These are phyloP conservation scores for Scheffersomyces lignosus DNA, from an alignment of 805 yeast genomes.

Conservation along the genomic window DNA sequence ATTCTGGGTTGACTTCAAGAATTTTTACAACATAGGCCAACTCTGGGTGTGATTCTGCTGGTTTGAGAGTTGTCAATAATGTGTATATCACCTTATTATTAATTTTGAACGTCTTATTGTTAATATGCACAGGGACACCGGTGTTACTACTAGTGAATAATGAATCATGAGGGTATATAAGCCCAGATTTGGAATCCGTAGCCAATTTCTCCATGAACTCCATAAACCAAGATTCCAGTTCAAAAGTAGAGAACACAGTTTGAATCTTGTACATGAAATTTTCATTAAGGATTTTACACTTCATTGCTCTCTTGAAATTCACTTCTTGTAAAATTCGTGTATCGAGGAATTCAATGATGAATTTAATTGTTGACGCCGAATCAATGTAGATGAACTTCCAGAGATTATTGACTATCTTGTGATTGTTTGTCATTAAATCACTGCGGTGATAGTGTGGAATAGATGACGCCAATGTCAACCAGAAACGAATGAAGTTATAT, in stretches of 20 bases:
- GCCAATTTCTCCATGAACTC: constrained; percentile 50
- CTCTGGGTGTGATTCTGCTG: constrained; percentile 76
- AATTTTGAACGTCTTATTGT: constrained; percentile 54
- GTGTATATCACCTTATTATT: constrained; percentile 69
- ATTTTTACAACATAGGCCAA: constrained; percentile 52
- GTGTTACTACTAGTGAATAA: constrained; percentile 34
- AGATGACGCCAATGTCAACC: constrained; percentile 51
- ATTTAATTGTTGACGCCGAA: constrained; percentile 35
- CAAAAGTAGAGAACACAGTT: constrained; percentile 39
- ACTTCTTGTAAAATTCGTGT: constrained; percentile 56
- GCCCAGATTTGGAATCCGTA: constrained; percentile 51
- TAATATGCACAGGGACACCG: constrained; percentile 49
- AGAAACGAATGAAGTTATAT: constrained; percentile 57
- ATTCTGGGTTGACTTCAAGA: constrained; percentile 59
- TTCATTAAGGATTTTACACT: constrained; percentile 77
- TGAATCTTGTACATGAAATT: constrained; percentile 62
- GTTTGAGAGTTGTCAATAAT: constrained; percentile 64
- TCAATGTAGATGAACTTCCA: constrained; percentile 65
- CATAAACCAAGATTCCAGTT: constrained; percentile 32
- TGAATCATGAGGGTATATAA: constrained; percentile 47
- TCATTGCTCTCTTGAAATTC: constrained; percentile 63
- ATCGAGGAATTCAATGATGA: constrained; percentile 49
- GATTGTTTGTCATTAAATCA: constrained; percentile 55
- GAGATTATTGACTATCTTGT: constrained; percentile 61
- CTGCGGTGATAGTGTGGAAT: constrained; percentile 60